Evolutionary conservation across 2,329 filamentous ascomycete species (phyloP).

Genomic region (Alternaria sp.): DNA sequence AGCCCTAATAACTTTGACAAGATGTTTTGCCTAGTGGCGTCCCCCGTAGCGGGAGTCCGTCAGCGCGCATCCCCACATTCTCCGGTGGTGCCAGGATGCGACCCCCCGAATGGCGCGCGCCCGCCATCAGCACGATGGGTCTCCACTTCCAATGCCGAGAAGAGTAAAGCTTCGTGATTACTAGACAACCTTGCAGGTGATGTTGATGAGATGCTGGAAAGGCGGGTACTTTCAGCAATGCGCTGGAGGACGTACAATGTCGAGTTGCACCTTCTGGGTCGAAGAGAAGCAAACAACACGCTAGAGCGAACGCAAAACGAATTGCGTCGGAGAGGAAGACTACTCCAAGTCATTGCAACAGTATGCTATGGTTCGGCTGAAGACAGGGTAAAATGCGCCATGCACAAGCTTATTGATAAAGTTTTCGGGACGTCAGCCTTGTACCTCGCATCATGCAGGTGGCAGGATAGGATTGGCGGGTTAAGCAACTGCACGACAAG

Average conservation of each 20-base stretch:
- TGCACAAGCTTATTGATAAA: background rate
- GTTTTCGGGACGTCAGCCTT: background rate
- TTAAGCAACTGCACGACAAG: background rate
- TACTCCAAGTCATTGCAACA: background rate
- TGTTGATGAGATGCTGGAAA: background rate
- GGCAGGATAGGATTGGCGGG: background rate
- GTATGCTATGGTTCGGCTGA: background rate
- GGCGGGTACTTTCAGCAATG: background rate
- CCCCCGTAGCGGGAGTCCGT: background rate
- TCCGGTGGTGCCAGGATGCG: constrained; percentile 7
- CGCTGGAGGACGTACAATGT: background rate
- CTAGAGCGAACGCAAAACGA: background rate
- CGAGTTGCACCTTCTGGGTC: background rate
- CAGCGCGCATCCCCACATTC: constrained; percentile 21
- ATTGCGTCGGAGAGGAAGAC: background rate
- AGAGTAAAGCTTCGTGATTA: background rate
- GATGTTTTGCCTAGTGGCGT: background rate
- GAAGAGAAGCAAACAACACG: background rate
- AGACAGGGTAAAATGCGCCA: background rate
- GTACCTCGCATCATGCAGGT: background rate
- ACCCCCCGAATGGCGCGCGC: background rate
- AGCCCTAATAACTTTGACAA: background rate
- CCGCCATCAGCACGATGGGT: constrained; percentile 10
- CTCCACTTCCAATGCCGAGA: constrained; percentile 17
- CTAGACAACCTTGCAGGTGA: background rate